Evolutionary conservation across 345 rosid genomes (phyloP).

Genomic region (Euphorbia tirucalli): DNA sequence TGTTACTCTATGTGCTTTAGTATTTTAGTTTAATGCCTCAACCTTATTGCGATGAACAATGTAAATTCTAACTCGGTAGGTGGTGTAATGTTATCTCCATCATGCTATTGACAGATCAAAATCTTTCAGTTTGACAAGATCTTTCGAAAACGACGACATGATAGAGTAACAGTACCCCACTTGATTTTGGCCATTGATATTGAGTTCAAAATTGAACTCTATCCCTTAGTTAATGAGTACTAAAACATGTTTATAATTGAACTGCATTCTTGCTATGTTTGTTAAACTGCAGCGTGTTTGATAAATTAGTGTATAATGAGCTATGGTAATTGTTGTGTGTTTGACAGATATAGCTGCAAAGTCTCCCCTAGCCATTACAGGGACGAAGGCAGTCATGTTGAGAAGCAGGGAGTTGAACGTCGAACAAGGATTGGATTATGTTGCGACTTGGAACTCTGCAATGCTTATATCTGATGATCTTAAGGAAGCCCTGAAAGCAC

Average conservation of each 20-base stretch:
- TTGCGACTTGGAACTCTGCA: constrained; percentile 81
- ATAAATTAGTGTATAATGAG: too few relatives aligned
- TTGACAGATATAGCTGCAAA: constrained; percentile 42
- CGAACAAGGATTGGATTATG: constrained; percentile 84
- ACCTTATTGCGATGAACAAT: too few relatives aligned
- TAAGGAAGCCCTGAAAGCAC: constrained; percentile 57
- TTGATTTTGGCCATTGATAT: too few relatives aligned
- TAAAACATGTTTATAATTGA: not conserved
- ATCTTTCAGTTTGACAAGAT: too few relatives aligned
- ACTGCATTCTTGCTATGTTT: not conserved
- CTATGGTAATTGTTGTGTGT: not conserved
- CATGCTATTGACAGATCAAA: too few relatives aligned
- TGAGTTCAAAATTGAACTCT: too few relatives aligned
- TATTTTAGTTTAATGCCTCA: too few relatives aligned
- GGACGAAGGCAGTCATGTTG: constrained; percentile 69
- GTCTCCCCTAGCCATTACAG: constrained; percentile 72
- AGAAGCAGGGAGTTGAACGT: constrained; percentile 68
- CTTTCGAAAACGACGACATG: too few relatives aligned
- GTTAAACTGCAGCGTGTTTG: not conserved
- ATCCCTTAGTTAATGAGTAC: not conserved
- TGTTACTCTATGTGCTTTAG: too few relatives aligned
- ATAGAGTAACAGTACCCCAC: too few relatives aligned
- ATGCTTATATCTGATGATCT: constrained; percentile 73
- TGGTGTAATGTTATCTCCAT: too few relatives aligned
- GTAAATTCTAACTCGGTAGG: too few relatives aligned